Conservation (phyloP, 2,329 filamentous ascomycete genomes). For the Hypocrella siamensis region DNA sequence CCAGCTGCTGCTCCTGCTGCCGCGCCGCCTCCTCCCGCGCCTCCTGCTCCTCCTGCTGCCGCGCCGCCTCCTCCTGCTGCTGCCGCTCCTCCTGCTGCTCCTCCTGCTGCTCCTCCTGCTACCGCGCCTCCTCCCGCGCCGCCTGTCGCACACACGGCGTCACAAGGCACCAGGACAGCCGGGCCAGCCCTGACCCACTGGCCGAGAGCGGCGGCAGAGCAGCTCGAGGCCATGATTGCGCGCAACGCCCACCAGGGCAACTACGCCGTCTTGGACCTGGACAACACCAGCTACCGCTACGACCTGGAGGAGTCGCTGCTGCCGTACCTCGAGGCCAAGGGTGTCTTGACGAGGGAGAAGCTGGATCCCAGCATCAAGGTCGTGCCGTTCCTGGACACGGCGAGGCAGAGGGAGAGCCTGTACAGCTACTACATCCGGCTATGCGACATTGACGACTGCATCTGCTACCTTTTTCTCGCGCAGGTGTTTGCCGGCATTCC, state of each 20-base stretch:
- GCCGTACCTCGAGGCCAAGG: slow-evolving; percentile 25
- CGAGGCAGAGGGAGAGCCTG: slow-evolving; percentile 21
- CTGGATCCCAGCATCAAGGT: slow-evolving; percentile 23
- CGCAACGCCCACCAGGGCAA: slow-evolving; percentile 20
- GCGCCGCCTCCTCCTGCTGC: no score
- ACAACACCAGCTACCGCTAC: slow-evolving; percentile 26
- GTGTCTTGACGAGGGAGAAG: slow-evolving; percentile 22
- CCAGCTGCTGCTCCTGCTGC: no score
- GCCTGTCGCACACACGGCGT: not conserved
- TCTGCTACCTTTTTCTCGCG: slow-evolving; percentile 27
- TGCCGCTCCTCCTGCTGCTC: no score
- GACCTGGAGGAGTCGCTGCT: slow-evolving; percentile 27
- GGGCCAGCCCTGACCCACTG: slow-evolving; percentile 13
- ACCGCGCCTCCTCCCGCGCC: not conserved
- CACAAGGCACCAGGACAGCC: not conserved
- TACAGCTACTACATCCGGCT: slow-evolving; percentile 29
- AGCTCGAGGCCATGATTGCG: slow-evolving; percentile 20
- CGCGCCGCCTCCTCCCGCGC: no score
- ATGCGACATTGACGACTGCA: slow-evolving; percentile 22
- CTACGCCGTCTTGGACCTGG: slow-evolving; percentile 28
- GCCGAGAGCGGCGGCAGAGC: slow-evolving; percentile 18
- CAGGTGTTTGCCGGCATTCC: slow-evolving; percentile 25
- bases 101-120: no score
- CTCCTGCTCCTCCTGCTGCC: no score
- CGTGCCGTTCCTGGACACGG: slow-evolving; percentile 24